Evolutionary conservation across 495 filamentous ascomycete species (phyloP).

Genomic region (Penicillium psychrofluorescens): DNA sequence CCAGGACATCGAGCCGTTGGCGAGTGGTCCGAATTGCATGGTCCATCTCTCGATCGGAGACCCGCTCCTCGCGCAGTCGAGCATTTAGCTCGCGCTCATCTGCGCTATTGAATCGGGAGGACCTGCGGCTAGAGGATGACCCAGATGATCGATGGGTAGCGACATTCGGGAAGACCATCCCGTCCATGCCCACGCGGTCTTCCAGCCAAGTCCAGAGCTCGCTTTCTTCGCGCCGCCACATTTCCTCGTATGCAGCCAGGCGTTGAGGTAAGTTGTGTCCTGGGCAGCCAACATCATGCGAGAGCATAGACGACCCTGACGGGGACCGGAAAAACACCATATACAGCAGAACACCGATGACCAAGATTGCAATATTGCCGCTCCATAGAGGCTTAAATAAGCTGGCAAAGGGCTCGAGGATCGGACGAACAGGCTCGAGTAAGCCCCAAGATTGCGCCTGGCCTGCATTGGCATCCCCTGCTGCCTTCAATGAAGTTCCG

Average conservation of each 20-base stretch:
- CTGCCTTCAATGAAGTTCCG: conserved; percentile 36
- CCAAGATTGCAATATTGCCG: conserved; percentile 50
- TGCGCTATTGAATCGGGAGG: conserved; percentile 13
- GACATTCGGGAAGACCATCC: conserved; percentile 40
- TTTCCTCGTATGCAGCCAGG: conserved; percentile 81
- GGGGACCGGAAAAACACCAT: conserved; percentile 52
- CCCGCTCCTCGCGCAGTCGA: conserved; percentile 58
- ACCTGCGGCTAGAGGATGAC: conserved; percentile 13
- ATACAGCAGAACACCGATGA: conserved; percentile 50
- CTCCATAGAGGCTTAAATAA: conserved; percentile 64
- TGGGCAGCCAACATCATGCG: conserved; percentile 29
- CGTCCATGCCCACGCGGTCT: conserved; percentile 70
- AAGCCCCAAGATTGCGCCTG: conserved; percentile 61
- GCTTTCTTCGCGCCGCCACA: conserved; percentile 85
- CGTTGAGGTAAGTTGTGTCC: conserved; percentile 49
- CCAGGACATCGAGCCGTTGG: conserved; percentile 68
- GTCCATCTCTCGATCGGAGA: conserved; percentile 74
- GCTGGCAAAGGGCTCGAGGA: conserved; percentile 64
- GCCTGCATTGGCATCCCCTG: conserved; percentile 32
- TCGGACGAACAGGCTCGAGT: conserved; percentile 65
- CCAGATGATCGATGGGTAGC: conserved; percentile 14
- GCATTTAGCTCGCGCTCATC: conserved; percentile 27
- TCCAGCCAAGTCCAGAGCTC: conserved; percentile 97
- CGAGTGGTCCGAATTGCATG: conserved; percentile 82
- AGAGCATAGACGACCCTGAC: conserved; percentile 30